Evolutionary conservation across 208 protist genomes (phyloP), one percentile per base, ranked within the genome.

Genomic region (Crithidia expoeki): DNA sequence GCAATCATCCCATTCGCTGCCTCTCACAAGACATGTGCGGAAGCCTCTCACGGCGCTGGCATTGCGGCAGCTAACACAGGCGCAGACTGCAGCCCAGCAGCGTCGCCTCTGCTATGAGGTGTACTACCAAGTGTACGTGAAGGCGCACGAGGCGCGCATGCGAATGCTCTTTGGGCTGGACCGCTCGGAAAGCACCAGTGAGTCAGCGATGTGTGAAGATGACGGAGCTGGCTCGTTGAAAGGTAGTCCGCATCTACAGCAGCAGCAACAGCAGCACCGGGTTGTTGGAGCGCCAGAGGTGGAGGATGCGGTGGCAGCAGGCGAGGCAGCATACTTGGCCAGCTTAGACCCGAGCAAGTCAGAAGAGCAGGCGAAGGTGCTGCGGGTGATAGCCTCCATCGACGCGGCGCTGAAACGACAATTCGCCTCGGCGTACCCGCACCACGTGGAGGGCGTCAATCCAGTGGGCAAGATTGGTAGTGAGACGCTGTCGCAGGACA

Each of bases 71-170:
- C 55, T 34, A 11, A 61, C 56, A 30, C 28, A 56, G 16, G 6
- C 42, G 0, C 40, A 67, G 0, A 7, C 56, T 14, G 7, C 11
- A 1, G 47, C 53, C 19, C 27, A 28, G 6, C 73, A 84, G 53
- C 38, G 19, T 2, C 32, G 46, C 2, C 33, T 86, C 7, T 30
- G 42, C 6, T 59, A 78, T 17, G 66, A 76, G 40, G 32, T 86
- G 38, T 57, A 76, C 59, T 44, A 68, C 23, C 66, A 76, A 16
- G 38, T 60, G 14, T 74, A 67, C 66, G 53, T 81, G 27, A 68
- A 66, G 52, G 55, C 62, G 14, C 76, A 83, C 57, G 68, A 80
- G 63, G 72, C 62, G 47, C 81, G 81, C 5, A 71, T 86, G 72
- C 68, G 63, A 12, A 58, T 78, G 42, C 70, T 86, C 21, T 69